phyloP scores from a whole-genome alignment of 2,329 filamentous ascomycete species.

The Thelonectria olida region DNA sequence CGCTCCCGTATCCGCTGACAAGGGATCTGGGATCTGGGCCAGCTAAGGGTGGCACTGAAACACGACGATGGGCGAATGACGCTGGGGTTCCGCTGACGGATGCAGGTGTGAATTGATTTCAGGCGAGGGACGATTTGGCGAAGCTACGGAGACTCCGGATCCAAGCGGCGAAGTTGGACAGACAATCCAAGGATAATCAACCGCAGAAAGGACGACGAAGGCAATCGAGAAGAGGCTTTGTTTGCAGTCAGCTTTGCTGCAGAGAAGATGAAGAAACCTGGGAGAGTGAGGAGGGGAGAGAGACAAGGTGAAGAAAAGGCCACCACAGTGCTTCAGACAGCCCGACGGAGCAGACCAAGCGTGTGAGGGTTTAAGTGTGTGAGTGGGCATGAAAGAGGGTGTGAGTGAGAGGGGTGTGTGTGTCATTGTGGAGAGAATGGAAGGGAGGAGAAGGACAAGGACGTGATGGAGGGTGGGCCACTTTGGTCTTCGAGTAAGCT shows the following conservation, averaged over 20 bases:
- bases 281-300: slow-evolving; percentile 20
- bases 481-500: slow-evolving; percentile 18
- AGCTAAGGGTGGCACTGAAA: slow-evolving; percentile 44
- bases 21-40: slow-evolving; percentile 44
- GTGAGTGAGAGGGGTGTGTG: slow-evolving; percentile 35
- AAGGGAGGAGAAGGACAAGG: slow-evolving; percentile 42
- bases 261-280: slow-evolving; percentile 2
- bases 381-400: slow-evolving; percentile 29
- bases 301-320: slow-evolving; percentile 27
- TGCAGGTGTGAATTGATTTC: slow-evolving; percentile 37
- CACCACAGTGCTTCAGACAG: slow-evolving; percentile 26
- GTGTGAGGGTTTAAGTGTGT: slow-evolving; percentile 26
- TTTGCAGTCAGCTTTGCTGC: slow-evolving; percentile 7
- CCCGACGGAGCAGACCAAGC: slow-evolving; percentile 25
- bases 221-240: slow-evolving; percentile 17
- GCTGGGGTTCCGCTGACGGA: slow-evolving; percentile 34
- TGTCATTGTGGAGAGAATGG: slow-evolving; percentile 40
- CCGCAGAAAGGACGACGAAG: slow-evolving; percentile 29
- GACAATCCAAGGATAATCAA: slow-evolving; percentile 17
- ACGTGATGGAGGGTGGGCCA: slow-evolving; percentile 34
- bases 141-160: slow-evolving; percentile 38
- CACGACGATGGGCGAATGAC: slow-evolving; percentile 42
- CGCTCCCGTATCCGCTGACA: slow-evolving; percentile 42
- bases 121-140: slow-evolving; percentile 31
- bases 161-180: slow-evolving; percentile 29